Conservation (phyloP, 2,329 filamentous ascomycete species). For the Hymenoscyphus albidus region DNA sequence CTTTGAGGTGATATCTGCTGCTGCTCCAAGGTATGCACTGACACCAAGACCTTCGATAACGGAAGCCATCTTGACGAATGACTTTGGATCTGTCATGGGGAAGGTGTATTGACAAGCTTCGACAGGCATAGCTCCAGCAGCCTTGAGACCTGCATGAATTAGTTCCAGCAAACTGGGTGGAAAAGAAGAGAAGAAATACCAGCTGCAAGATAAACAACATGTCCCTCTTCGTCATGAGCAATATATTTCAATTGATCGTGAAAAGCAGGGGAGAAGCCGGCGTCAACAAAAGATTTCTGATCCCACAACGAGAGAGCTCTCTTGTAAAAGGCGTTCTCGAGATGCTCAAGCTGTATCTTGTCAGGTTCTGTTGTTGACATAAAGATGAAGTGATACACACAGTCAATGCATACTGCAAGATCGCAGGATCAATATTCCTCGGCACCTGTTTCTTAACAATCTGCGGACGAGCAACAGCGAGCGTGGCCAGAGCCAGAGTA, state of each 20-base stretch:
- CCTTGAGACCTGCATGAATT: slow-evolving; percentile 35
- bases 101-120: slow-evolving; percentile 55
- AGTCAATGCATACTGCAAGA: slow-evolving; percentile 47
- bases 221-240: slow-evolving; percentile 51
- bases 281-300: slow-evolving; percentile 46
- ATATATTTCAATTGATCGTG: slow-evolving; percentile 57
- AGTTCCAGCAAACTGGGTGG: background rate
- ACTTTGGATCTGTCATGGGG: slow-evolving; percentile 43
- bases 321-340: slow-evolving; percentile 62
- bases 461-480: slow-evolving; percentile 15
- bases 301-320: slow-evolving; percentile 56
- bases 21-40: slow-evolving; percentile 60
- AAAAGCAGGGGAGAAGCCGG: slow-evolving; percentile 48
- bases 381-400: slow-evolving; percentile 8
- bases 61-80: slow-evolving; percentile 51
- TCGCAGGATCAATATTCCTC: slow-evolving; percentile 31
- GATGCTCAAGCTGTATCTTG: slow-evolving; percentile 45
- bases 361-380: slow-evolving; percentile 8
- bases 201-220: slow-evolving; percentile 54
- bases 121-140: slow-evolving; percentile 51
- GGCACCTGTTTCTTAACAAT: slow-evolving; percentile 24
- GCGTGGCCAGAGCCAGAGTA: slow-evolving; percentile 18
- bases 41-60: slow-evolving; percentile 57
- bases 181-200: slow-evolving; percentile 3
- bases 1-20: slow-evolving; percentile 53